Conservation (phyloP, 2,329 filamentous ascomycete genomes). For the Seiridium unicorne region DNA sequence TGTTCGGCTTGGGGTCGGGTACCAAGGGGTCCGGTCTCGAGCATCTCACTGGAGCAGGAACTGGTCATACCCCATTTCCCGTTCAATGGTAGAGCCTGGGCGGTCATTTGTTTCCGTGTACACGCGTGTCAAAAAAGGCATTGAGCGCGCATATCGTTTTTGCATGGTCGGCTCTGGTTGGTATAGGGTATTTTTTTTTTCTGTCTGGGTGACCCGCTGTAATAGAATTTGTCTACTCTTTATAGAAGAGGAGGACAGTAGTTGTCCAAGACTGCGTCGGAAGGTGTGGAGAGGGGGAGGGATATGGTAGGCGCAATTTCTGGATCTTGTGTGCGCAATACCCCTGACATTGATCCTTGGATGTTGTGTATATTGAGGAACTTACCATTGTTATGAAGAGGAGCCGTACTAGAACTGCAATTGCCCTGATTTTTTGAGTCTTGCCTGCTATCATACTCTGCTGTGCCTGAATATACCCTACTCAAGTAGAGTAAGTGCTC, state of each 20-base stretch:
- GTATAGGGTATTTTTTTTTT: background rate
- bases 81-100: background rate
- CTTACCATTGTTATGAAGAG: background rate
- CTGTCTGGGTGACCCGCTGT: background rate
- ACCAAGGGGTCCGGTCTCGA: background rate
- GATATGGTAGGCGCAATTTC: background rate
- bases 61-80: background rate
- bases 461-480: too few relatives aligned
- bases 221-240: constrained; percentile 6
- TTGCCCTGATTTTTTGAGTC: background rate
- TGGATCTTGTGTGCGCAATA: constrained; percentile 1
- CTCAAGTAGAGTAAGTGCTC: too few relatives aligned
- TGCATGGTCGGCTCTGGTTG: constrained; percentile 5
- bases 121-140: background rate
- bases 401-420: background rate
- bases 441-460: background rate
- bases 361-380: constrained; percentile 4
- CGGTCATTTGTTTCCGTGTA: background rate
- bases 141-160: background rate
- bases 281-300: background rate
- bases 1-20: background rate
- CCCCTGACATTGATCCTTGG: background rate
- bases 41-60: background rate
- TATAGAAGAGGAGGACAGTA: background rate
- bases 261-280: background rate